Evolutionary conservation across 441 rosid species (phyloP).

Genomic region (Dalechampia spathulata): DNA sequence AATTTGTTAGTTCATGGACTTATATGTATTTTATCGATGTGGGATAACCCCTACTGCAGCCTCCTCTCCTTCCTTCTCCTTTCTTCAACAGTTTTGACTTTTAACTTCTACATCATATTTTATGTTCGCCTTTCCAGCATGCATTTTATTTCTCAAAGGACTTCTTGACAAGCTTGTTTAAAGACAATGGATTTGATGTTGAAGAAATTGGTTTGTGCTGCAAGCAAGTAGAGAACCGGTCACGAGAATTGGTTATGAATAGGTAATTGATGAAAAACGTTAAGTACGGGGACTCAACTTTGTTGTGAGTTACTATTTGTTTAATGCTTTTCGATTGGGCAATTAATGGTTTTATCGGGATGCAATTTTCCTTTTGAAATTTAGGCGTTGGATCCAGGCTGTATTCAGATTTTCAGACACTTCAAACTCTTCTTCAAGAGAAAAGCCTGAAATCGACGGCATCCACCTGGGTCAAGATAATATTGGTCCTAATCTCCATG

Average conservation of each 20-base stretch:
- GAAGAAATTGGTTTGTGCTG: slow-evolving; percentile 74
- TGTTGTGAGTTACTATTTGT: background rate
- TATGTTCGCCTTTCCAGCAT: slow-evolving; percentile 39
- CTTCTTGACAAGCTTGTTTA: slow-evolving; percentile 56
- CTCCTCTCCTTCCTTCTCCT: no score
- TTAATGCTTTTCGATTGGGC: background rate
- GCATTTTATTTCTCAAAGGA: slow-evolving; percentile 90
- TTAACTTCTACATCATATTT: background rate
- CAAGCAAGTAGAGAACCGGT: slow-evolving; percentile 93
- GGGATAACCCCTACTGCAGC: no score
- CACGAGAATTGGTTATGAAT: slow-evolving; percentile 83
- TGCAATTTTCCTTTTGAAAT: slow-evolving; percentile 18
- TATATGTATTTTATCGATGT: no score
- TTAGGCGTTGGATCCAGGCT: slow-evolving; percentile 93
- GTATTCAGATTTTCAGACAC: slow-evolving; percentile 43
- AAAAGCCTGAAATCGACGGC: slow-evolving; percentile 15
- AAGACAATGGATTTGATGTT: slow-evolving; percentile 60
- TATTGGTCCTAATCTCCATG: slow-evolving; percentile 17
- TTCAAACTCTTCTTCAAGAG: slow-evolving; percentile 14
- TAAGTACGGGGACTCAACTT: background rate
- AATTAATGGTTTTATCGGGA: background rate
- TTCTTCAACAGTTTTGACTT: slow-evolving; percentile 3
- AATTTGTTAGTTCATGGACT: no score
- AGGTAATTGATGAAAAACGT: slow-evolving; percentile 30
- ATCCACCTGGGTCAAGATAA: slow-evolving; percentile 24